Base-by-base conservation (phyloP, 768 basidiomycete genomes). In the Amanita inopinata region DNA sequence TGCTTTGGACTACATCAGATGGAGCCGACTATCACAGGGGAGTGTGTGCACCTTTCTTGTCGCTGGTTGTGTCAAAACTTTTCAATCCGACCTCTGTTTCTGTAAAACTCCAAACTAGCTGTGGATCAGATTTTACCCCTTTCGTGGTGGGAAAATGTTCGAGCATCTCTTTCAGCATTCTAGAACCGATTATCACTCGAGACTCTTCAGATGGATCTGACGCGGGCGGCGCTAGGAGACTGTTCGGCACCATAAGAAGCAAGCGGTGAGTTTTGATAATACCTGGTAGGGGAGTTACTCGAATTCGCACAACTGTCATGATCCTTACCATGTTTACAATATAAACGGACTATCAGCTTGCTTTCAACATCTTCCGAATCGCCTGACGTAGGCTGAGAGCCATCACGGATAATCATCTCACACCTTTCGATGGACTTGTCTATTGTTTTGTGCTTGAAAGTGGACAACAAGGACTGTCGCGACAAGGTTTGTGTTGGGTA, bases 231-330 rank as follows among this genome's bases (percentile, higher is more conserved):
- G 78, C 73, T 55, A 82, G 64, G 28, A 82, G 67, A 14, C 76
- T 67, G 2, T 69, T 70, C 25, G 77, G 72, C 2, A 72, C 66
- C 35, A 75, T 65, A 12, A 90, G 61, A 12, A 78, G 65, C 7
- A 90, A 61, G 12, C 79, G 73, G 60, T 91, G 88, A 0, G 88
- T 91, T 61, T 89, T 90, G 9, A 83, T 62, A 41, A 90, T 78
- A 32, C 85, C 87, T 90, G 40, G 38, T 47, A 40, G 18, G 18
- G 8, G 15, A 33, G 33, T 41, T 20, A 15, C 24, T 36, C 32
- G 17, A 19, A 19, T 22, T 2, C 28, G 12, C 35, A 15, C 19
- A 7, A 38, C 7, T 34, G 25, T 40, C 32, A n/a, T 19, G 2
- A 22, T 8, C 49, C 63, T 49, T 56, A 85, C 87, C 88, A 50